Conservation (phyloP, 495 filamentous ascomycete genomes). For the Talaromyces ruber region DNA sequence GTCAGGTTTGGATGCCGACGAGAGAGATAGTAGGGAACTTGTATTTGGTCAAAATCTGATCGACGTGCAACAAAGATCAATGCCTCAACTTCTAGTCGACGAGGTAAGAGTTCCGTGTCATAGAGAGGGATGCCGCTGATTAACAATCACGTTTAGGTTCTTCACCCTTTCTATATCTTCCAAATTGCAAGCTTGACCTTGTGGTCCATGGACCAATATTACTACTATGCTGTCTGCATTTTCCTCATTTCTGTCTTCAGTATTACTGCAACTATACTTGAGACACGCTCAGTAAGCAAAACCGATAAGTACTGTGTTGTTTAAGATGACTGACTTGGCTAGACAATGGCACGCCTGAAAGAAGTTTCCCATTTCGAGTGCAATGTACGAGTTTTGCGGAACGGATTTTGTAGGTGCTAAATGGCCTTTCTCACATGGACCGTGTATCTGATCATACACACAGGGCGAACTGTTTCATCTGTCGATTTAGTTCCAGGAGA, state of each 20-base stretch:
- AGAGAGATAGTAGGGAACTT: constrained; percentile 71
- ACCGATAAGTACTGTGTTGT: background rate
- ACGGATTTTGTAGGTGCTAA: constrained; percentile 77
- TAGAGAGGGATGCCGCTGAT: background rate
- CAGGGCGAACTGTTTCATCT: constrained; percentile 80
- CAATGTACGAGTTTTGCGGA: constrained; percentile 84
- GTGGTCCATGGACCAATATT: constrained; percentile 94
- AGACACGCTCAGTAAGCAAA: constrained; percentile 69
- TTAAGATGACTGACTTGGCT: constrained; percentile 4
- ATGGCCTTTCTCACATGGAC: background rate
- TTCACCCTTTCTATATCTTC: constrained; percentile 98
- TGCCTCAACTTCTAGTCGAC: constrained; percentile 75
- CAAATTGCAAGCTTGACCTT: constrained; percentile 91
- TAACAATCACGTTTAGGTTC: constrained; percentile 45
- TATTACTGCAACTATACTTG: constrained; percentile 79
- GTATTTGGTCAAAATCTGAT: constrained; percentile 87
- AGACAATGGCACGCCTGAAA: constrained; percentile 85
- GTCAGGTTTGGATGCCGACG: constrained; percentile 79
- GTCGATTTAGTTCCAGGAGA: constrained; percentile 90
- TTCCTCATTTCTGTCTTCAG: constrained; percentile 90
- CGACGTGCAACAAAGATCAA: constrained; percentile 81
- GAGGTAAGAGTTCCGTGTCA: constrained; percentile 51
- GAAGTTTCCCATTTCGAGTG: constrained; percentile 94
- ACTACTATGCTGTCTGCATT: constrained; percentile 95
- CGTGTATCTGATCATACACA: background rate